Evolutionary conservation across 106 monocot genomes (phyloP).

Genomic region (Alisma plantagoaquatica): DNA sequence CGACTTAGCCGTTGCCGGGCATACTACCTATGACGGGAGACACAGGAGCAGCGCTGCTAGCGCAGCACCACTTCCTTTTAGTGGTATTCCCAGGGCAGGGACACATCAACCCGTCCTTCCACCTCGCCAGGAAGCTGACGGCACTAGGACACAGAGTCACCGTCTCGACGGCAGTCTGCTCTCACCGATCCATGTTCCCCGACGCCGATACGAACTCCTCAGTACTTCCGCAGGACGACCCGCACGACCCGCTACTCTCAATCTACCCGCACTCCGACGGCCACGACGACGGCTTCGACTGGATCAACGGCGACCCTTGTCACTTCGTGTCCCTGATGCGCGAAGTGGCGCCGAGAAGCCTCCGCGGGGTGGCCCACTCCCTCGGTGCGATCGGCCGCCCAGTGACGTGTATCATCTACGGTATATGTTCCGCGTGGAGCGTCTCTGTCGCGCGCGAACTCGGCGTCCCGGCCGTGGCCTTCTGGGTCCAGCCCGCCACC

Average conservation of each 20-base stretch:
- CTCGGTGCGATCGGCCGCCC: slow-evolving; percentile 21
- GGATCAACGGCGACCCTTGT: background rate
- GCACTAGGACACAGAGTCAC: too few species aligned
- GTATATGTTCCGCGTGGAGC: slow-evolving; percentile 33
- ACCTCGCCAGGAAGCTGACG: slow-evolving; percentile 5
- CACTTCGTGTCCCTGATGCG: slow-evolving; percentile 5
- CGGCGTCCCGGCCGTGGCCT: slow-evolving; percentile 28
- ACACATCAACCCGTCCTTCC: slow-evolving; percentile 12
- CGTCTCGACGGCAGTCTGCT: slow-evolving; percentile 16
- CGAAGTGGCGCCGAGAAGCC: slow-evolving; percentile 3
- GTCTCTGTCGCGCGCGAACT: slow-evolving; percentile 34
- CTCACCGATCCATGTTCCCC: slow-evolving; percentile 16
- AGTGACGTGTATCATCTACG: slow-evolving; percentile 41
- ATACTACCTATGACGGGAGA: too few species aligned
- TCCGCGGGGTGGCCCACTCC: slow-evolving; percentile 17
- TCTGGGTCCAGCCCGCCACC: slow-evolving; percentile 68
- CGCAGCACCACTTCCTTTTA: slow-evolving; percentile 11
- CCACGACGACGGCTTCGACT: slow-evolving; percentile 25
- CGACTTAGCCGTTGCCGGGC: too few species aligned
- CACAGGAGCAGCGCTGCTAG: background rate
- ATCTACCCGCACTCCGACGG: slow-evolving; percentile 54
- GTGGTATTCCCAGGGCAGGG: slow-evolving; percentile 8
- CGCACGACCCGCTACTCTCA: slow-evolving; percentile 13
- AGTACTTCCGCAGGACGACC: background rate
- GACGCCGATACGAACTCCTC: background rate